phyloP scores from a whole-genome alignment of 441 rosid genomes.

The Croton laevigatus region DNA sequence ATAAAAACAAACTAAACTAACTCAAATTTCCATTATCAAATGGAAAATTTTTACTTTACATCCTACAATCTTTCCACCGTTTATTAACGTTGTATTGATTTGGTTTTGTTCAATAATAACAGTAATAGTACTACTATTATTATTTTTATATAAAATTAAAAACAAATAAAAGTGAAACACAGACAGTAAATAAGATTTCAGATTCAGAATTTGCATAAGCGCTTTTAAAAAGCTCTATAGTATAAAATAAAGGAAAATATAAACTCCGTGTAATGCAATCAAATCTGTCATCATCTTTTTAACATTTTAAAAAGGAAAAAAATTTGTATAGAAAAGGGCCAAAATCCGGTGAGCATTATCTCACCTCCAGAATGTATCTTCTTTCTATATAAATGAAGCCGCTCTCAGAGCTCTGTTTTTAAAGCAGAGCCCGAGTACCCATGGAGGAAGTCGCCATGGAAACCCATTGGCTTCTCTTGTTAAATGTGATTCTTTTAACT shows the following conservation, averaged over 20 bases:
- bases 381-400: not conserved
- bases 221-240: no score
- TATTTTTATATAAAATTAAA: no score
- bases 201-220: no score
- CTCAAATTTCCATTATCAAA: no score
- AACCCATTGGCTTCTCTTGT: constrained; percentile 19
- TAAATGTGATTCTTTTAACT: constrained; percentile 26
- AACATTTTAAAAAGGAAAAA: not conserved
- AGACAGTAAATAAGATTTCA: no score
- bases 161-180: no score
- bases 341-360: not conserved
- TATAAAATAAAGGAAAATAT: not conserved
- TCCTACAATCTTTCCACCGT: no score
- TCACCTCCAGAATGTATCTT: not conserved
- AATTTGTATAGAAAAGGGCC: not conserved
- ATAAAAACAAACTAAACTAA: no score
- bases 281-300: not conserved
- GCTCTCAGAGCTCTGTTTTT: constrained; percentile 3
- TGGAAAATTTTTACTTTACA: no score
- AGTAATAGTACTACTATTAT: no score
- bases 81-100: no score
- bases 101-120: no score
- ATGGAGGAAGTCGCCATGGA: constrained; percentile 26
- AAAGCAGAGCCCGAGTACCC: constrained; percentile 2
- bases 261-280: not conserved